Conservation (phyloP, 164 flowering plant species). For the Pachysandra terminalis region DNA sequence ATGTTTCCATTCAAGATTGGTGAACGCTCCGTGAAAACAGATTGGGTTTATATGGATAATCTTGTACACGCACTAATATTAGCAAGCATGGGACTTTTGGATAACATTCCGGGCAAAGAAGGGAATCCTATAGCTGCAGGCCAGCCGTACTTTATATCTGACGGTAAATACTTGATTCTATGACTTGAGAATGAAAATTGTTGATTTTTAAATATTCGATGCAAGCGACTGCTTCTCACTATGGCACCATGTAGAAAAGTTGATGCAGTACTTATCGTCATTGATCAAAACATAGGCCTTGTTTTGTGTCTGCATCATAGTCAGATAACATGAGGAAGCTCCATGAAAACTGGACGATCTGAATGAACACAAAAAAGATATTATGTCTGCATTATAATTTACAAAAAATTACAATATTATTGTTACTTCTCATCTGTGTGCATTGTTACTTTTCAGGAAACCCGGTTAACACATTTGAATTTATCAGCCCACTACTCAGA, state of each 20-base stretch:
- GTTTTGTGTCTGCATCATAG: too few species aligned
- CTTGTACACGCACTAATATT: conserved; percentile 75
- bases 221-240: neutral
- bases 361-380: neutral
- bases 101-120: conserved; percentile 67
- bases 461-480: conserved; percentile 82
- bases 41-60: conserved; percentile 93
- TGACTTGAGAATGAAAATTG: neutral
- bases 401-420: neutral
- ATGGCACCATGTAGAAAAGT: neutral
- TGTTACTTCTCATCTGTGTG: neutral
- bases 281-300: too few species aligned
- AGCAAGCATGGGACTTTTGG: conserved; percentile 97
- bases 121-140: conserved; percentile 89
- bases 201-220: conserved; percentile 1
- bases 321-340: too few species aligned
- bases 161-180: conserved; percentile 48
- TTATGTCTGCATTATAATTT: neutral
- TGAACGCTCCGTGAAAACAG: conserved; percentile 56
- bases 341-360: too few species aligned
- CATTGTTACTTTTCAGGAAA: conserved; percentile 40
- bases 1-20: conserved; percentile 66
- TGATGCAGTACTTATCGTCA: neutral
- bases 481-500: conserved; percentile 58
- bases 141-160: conserved; percentile 90